A percentile compares a stretch with the other conserved stretches of the same genome.
Conservation (phyloP, 2,329 filamentous ascomycete species). For the Exophiala bonariae region DNA sequence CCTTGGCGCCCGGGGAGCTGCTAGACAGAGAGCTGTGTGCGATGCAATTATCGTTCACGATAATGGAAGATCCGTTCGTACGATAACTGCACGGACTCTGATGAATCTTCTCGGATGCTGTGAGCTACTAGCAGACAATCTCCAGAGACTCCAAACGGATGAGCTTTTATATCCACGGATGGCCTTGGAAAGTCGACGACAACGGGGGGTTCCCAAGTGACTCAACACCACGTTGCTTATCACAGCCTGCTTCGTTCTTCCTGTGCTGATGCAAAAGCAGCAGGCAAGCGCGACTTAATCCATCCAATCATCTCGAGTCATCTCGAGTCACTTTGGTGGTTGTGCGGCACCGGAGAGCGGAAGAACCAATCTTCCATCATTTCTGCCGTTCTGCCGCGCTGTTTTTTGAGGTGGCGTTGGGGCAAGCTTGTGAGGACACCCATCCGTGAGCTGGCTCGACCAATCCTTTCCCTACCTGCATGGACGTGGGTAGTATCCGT, state of each 20-base stretch:
- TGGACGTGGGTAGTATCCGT: no score
- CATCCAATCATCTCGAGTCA: slow-evolving; percentile 16
- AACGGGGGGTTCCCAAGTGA: slow-evolving; percentile 4
- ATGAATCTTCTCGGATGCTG: neutral
- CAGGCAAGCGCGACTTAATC: slow-evolving; percentile 1
- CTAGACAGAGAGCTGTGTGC: neutral
- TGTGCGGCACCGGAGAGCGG: slow-evolving; percentile 15
- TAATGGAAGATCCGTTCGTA: slow-evolving; percentile 4
- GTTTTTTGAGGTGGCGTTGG: neutral
- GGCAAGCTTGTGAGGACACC: neutral
- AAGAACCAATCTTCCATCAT: slow-evolving; percentile 18
- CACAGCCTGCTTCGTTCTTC: slow-evolving; percentile 7
- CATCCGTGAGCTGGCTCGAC: no score
- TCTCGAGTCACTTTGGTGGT: slow-evolving; percentile 5
- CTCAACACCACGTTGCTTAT: slow-evolving; percentile 19
- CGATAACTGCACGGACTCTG: slow-evolving; percentile 2
- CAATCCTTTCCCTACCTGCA: no score
- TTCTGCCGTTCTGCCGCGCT: slow-evolving; percentile 14
- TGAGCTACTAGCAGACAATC: no score
- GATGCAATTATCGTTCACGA: slow-evolving; percentile 1
- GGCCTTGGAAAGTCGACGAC: no score
- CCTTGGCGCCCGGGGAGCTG: neutral
- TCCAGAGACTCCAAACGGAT: no score
- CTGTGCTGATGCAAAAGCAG: slow-evolving; percentile 11
- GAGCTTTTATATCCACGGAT: no score